Base-by-base conservation (phyloP, 768 basidiomycete genomes). In the Kwoniella dejecticola region DNA sequence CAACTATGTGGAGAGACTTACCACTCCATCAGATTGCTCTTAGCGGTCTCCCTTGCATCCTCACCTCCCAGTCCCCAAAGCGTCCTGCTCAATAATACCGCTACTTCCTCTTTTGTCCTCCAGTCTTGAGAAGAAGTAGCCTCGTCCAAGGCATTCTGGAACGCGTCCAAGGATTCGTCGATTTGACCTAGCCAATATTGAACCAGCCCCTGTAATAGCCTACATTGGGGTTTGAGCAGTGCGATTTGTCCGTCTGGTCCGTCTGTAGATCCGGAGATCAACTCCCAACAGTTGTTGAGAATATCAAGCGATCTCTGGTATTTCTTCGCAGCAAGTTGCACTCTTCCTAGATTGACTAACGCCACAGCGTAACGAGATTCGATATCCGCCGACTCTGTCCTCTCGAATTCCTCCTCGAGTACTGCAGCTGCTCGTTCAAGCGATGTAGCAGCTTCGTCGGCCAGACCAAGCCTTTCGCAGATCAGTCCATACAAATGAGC, bases 371-470 rank as follows among this genome's bases (percentile, higher is more conserved):
- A 99, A 54, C 85, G 87, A 50, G 82, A 80, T 78, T 97, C 96
- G 11, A 91, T 85, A 23, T 82, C 80, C 0, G 87, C 79, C 54
- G 91, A 88, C 77, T 99, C 96, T 13, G 84, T 85, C 54, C 88
- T 86, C 76, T 99, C 96, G 79, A 96, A 99, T 26, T 84, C 83
- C 1, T 85, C 83, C 77, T 98, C 95, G n/a, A 98, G 81, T 10
- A 92, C 81, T 3, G 77, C 61, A 13, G 91, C 89, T 0, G 89
- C 86, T 27, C 82, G 83, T 31, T 82, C 77, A 40, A 93, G 82
- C 31, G 86, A 80, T 24, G 81, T 78, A 15, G 83, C 79, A 5
- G 86, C 89, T 27, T 86, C 82, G 15, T 86, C 84, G 27, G 83
- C 70, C 38, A 90, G 88, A 12, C 87, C 89, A 4, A 98, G 80